Percentiles rank a stretch among this genome's conserved stretches.
Conservation (phyloP, 1,284 basidiomycete species). For the Pisolithus thermaeus region DNA sequence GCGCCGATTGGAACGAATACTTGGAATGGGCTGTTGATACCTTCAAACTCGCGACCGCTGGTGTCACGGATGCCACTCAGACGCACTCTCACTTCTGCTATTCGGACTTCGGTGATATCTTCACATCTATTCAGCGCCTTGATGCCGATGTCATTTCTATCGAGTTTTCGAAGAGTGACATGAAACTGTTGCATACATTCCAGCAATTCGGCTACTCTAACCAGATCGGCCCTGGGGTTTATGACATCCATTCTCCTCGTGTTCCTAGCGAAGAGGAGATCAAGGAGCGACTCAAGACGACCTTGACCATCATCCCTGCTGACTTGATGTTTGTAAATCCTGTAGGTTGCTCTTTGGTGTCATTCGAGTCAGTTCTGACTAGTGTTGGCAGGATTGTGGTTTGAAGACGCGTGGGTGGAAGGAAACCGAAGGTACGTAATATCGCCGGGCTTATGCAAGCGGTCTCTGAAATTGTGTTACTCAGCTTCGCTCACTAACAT, state of each 20-base stretch:
- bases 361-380: constrained; percentile 5
- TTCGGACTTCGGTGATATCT: constrained; percentile 96
- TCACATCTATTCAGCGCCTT: constrained; percentile 94
- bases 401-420: constrained; percentile 95
- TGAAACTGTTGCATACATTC: constrained; percentile 97
- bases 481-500: constrained; percentile 77
- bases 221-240: constrained; percentile 98
- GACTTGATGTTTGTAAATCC: constrained; percentile 92
- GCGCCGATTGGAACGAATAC: constrained; percentile 91
- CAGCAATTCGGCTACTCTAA: constrained; percentile 95
- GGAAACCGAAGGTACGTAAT: constrained; percentile 71
- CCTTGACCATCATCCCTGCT: constrained; percentile 75
- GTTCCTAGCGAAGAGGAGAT: constrained; percentile 94
- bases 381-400: constrained; percentile 59
- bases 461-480: constrained; percentile 4
- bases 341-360: constrained; percentile 47
- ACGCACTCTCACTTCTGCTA: constrained; percentile 99
- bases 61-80: constrained; percentile 88
- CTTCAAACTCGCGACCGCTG: constrained; percentile 93
- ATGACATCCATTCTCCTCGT: constrained; percentile 99
- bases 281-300: constrained; percentile 84
- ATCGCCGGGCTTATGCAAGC: constrained; percentile 1
- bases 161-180: constrained; percentile 96
- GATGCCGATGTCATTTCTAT: constrained; percentile 99
- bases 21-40: constrained; percentile 97